A percentile compares a stretch with the other conserved stretches of the same genome.
Conservation (phyloP, 1,284 basidiomycete genomes). For the Tilletia walkeri region DNA sequence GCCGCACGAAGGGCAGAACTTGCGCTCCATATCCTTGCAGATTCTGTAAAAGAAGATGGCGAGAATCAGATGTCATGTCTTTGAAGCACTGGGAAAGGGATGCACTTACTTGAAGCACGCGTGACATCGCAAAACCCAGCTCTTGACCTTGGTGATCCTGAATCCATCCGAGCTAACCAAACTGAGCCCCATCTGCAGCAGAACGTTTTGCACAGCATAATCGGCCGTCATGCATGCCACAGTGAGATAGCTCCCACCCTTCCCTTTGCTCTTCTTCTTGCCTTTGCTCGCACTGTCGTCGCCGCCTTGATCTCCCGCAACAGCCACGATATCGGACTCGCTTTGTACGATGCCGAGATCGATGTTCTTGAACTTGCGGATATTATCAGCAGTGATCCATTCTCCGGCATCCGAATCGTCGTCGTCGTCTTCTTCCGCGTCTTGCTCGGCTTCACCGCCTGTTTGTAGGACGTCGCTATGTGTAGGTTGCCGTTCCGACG, state of each 20-base stretch:
- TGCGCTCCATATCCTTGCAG: conserved; percentile 90
- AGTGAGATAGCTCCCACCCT: conserved; percentile 28
- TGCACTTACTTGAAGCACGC: conserved; percentile 94
- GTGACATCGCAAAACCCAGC: conserved; percentile 94
- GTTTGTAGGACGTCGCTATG: conserved; percentile 21
- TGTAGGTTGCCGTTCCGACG: conserved; percentile 70
- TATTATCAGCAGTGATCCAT: conserved; percentile 94
- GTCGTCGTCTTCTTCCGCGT: conserved; percentile 14
- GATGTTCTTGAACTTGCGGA: conserved; percentile 80
- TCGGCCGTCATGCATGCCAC: conserved; percentile 76
- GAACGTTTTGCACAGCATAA: conserved; percentile 98
- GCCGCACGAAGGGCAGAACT: conserved; percentile 97
- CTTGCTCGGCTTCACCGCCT: conserved; percentile 15
- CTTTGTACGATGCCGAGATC: conserved; percentile 66
- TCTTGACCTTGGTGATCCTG: conserved; percentile 85
- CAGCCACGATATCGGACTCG: conserved; percentile 25
- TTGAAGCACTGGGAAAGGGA: no score
- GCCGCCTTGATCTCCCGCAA: conserved; percentile 42
- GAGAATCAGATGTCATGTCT: no score
- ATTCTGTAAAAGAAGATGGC: conserved; percentile 63
- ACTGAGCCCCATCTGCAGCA: conserved; percentile 89
- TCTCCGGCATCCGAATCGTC: conserved; percentile 58
- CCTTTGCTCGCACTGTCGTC: conserved; percentile 59
- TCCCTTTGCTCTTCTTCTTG: conserved; percentile 59
- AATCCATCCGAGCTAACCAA: conserved; percentile 89